phyloP scores from a whole-genome alignment of 1,284 basidiomycete genomes.

The Hymenochaete sp. region DNA sequence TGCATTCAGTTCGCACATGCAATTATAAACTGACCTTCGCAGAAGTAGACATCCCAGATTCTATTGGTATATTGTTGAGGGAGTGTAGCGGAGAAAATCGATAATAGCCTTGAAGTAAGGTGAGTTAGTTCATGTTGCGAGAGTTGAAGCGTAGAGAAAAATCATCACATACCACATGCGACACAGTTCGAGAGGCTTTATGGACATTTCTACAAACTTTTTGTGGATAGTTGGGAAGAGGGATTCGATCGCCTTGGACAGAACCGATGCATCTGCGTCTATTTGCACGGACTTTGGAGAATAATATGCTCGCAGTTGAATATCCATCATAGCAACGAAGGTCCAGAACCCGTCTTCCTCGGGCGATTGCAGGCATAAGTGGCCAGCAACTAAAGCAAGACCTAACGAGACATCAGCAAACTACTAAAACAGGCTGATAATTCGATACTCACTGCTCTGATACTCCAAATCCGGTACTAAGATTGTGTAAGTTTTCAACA shows the following conservation, averaged over 20 bases:
- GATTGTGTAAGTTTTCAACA: constrained; percentile 65
- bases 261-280: constrained; percentile 74
- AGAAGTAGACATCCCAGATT: constrained; percentile 83
- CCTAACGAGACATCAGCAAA: constrained; percentile 37
- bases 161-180: constrained; percentile 44
- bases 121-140: neutral
- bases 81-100: constrained; percentile 70
- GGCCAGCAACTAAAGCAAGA: constrained; percentile 68
- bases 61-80: constrained; percentile 70
- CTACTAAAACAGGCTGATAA: constrained; percentile 11
- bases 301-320: constrained; percentile 75
- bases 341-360: constrained; percentile 95
- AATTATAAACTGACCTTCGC: constrained; percentile 52
- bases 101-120: constrained; percentile 45
- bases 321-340: constrained; percentile 77
- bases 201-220: constrained; percentile 56
- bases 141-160: neutral
- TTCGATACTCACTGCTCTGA: constrained; percentile 34
- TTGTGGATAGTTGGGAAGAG: constrained; percentile 59
- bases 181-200: constrained; percentile 49
- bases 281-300: constrained; percentile 61
- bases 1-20: neutral
- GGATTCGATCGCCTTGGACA: constrained; percentile 63
- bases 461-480: constrained; percentile 81
- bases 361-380: constrained; percentile 72